Base-by-base conservation (phyloP, 2,329 filamentous ascomycete species). In the Colletotrichum sp. region DNA sequence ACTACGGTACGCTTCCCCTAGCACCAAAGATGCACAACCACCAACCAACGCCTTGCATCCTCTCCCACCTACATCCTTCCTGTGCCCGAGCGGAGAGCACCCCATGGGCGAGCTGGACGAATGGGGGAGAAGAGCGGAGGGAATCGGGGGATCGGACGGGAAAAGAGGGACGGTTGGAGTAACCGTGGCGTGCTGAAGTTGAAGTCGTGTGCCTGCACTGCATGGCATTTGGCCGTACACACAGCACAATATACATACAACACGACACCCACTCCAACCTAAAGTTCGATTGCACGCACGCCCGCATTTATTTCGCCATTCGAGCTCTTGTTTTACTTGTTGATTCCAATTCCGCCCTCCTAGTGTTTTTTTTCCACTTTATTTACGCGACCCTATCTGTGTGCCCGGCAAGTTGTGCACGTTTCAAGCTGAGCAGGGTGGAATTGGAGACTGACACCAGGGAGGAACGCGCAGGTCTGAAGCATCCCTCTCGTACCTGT, bases 401-500 rank as follows among this genome's bases (percentile, higher is more conserved):
- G 24, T 57, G 15, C 29, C 57, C n/a, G 57, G 57, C 57, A 59
- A 59, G 18, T 15, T 34, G 18, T 59, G 57, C 18, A 31, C 27
- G 57, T 59, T 59, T 59, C 57, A 59, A 31, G 27, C 57, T 31
- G 59, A n/a, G 34, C 31, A 36, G 34, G 33, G 58, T 62, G 13
- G n/a, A 38, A 38, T 43, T 43, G 34, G 38, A 31, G 31, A 61
- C 62, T 74, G 72, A 72, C 72, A 74, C 68, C 57, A 74, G 72
- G 72, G 72, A 74, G 72, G 72, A 74, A 74, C 72, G 72, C 36
- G 43, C 8, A 43, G 29, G 38, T 72, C 62, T 66, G 43, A 51
- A n/a, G 43, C 43, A 74, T 74, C 72, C 72, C 72, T 74, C 67
- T 73, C 67, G 70, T 73, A 70, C 67, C 72, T 74, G 58, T 43